These are phyloP conservation scores for Hericium alpestre DNA, from an alignment of 768 basidiomycete species.

Conservation along the genomic window DNA sequence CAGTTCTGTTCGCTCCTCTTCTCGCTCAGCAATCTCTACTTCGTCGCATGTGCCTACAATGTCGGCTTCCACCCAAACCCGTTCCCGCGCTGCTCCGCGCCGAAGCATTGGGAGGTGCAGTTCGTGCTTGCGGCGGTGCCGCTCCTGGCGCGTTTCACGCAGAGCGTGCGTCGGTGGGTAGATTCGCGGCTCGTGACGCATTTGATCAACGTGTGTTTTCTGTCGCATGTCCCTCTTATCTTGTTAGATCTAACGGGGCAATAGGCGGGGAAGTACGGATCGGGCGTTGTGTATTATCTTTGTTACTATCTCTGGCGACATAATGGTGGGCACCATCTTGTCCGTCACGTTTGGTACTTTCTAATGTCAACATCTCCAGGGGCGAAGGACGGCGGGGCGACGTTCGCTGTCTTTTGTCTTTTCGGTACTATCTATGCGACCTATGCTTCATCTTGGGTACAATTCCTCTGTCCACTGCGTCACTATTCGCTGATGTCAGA, in stretches of 20 bases:
- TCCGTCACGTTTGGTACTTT: neutral
- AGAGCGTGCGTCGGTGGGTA: slow-evolving; percentile 77
- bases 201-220: slow-evolving; percentile 66
- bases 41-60: slow-evolving; percentile 65
- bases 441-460: slow-evolving; percentile 75
- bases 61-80: slow-evolving; percentile 40
- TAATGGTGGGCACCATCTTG: slow-evolving; percentile 29
- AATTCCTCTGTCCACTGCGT: slow-evolving; percentile 13
- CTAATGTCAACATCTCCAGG: neutral
- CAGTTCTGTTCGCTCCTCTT: slow-evolving; percentile 76
- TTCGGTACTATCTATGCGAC: slow-evolving; percentile 49
- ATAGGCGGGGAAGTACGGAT: slow-evolving; percentile 78
- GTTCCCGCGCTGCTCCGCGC: slow-evolving; percentile 33
- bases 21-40: slow-evolving; percentile 61
- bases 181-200: slow-evolving; percentile 71
- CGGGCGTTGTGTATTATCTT: slow-evolving; percentile 53
- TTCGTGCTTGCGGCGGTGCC: slow-evolving; percentile 58
- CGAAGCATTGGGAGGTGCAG: slow-evolving; percentile 48
- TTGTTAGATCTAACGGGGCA: neutral
- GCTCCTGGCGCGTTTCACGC: slow-evolving; percentile 65
- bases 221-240: neutral
- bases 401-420: slow-evolving; percentile 63
- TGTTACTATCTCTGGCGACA: slow-evolving; percentile 76
- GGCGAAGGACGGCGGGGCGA: slow-evolving; percentile 15
- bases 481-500: no score